Base-by-base conservation (phyloP, 805 yeast genomes). In the Blastobotrys chiropterorum region DNA sequence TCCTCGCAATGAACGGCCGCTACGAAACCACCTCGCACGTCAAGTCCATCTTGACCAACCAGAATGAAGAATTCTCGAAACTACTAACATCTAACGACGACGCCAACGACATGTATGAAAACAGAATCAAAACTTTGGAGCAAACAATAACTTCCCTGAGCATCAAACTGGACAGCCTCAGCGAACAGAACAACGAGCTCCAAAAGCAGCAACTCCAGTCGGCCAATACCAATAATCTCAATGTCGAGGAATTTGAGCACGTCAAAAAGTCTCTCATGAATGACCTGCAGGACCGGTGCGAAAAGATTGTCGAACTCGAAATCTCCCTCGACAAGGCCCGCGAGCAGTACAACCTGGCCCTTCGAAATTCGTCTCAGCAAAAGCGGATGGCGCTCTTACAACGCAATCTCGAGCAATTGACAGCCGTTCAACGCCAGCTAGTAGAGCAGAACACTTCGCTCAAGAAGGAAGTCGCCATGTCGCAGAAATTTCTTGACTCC, bases 401-500 rank as follows among this genome's bases (percentile, higher is more conserved):
- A 58, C 73, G 75, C 46, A 75, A 87, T 1, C 67, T 85, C 16
- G 77, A 76, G 44, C 82, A 76, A 54, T 73, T 85, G 55, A 73
- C 78, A 16, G 71, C 69, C n/a, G 82, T 82, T 51, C 73, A 85
- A 50, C 74, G 74, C 48, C 86, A 84, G 54, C 75, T 83, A 31
- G 84, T 82, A 54, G 65, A 72, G n/a, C 83, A 82, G 61, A 85
- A 85, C 62, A 67, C 73, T 30, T 71, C 76, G 47, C 67, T 85
- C 34, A 72, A 78, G 48, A 79, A 74, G 57, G 88, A 84, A 57
- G 69, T 83, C 16, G 71, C 72, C 22, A 70, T 81, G 2, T 72
- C 80, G 40, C 79, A 79, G 53, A 75, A 78, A 55, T 74, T 84
- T 53, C 75, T 83, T 30, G 82, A 78, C 16, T 68, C 79, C 15